phyloP scores from a whole-genome alignment of 768 basidiomycete species.

The Grammothele lineata region DNA sequence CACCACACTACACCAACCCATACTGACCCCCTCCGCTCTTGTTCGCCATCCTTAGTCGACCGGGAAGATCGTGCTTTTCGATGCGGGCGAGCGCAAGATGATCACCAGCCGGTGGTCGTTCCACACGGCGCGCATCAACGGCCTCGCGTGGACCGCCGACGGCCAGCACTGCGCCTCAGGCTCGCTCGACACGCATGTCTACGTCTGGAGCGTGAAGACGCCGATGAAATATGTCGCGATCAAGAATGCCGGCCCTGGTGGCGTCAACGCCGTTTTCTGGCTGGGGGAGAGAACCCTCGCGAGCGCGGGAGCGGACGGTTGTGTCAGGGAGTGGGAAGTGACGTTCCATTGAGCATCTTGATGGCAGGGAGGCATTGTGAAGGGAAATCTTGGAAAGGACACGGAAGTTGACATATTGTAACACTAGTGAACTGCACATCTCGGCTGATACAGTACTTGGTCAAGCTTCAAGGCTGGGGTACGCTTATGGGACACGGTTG shows the following conservation, averaged over 20 bases:
- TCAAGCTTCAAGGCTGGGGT: no score
- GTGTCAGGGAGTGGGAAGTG: constrained; percentile 70
- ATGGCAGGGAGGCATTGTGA: no score
- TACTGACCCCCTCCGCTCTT: not conserved
- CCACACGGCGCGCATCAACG: constrained; percentile 79
- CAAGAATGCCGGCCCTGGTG: constrained; percentile 83
- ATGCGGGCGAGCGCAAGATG: constrained; percentile 61
- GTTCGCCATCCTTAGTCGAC: constrained; percentile 46
- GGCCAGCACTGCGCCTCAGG: constrained; percentile 79
- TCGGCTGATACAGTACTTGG: no score
- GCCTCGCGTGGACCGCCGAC: constrained; percentile 72
- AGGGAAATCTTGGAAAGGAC: no score
- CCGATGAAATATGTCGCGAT: constrained; percentile 74
- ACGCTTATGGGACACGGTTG: not conserved
- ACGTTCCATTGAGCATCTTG: constrained; percentile 28
- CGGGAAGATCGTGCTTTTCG: constrained; percentile 79
- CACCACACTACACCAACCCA: not conserved
- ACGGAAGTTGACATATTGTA: no score
- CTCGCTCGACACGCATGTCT: constrained; percentile 90
- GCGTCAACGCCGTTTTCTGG: constrained; percentile 82
- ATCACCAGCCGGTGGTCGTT: constrained; percentile 80
- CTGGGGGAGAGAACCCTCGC: constrained; percentile 53
- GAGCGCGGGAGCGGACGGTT: constrained; percentile 79
- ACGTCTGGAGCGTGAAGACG: constrained; percentile 75
- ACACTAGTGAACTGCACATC: no score